Evolutionary conservation across 495 filamentous ascomycete genomes (phyloP), one percentile per base, ranked within the genome.

Genomic region (Penicillium roqueforti): DNA sequence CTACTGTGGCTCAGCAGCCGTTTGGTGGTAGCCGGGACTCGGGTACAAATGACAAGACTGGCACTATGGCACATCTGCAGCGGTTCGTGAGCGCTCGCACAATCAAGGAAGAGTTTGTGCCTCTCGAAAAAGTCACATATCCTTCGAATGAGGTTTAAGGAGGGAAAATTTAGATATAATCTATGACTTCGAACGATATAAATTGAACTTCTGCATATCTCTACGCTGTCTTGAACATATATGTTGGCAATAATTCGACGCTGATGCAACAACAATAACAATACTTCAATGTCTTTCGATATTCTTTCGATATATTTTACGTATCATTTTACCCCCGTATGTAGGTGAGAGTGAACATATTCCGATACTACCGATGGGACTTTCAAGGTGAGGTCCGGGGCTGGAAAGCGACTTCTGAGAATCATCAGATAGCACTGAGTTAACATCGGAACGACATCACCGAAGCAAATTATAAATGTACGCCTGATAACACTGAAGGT

Each of bases 41-140:
- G 45, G 88, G 88, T 6, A 91, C 88, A 3, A 89, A 89, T 59
- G 88, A 92, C 64, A 92, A 91, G 76, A 86, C 86, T 6, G 88
- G 87, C 10, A 87, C 83, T 54, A 75, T 78, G 64, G 81, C 76
- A 40, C 71, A 89, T 40, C 55, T 92, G 51, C 75, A 76, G 47
- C 73, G 88, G 39, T 91, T 90, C 61, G 84, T 87, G n/a, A 87
- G 85, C 65, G 69, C 78, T 59, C 74, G 87, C 59, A 86, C 84
- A 44, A 83, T 91, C 54, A 91, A 91, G 79, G 87, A 91, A 77
- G 87, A 89, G 69, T 90, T 88, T 65, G 70, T 72, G 39, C 68
- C 76, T 3, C 75, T 81, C 18, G 67, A 75, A 20, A 71, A 75
- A 65, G 87, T 90, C 9, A 61, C 57, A 48, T 91, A 91, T 71